Evolutionary conservation across 1,139 yeast species (phyloP).

Genomic region (Blastobotrys malaysiensis): DNA sequence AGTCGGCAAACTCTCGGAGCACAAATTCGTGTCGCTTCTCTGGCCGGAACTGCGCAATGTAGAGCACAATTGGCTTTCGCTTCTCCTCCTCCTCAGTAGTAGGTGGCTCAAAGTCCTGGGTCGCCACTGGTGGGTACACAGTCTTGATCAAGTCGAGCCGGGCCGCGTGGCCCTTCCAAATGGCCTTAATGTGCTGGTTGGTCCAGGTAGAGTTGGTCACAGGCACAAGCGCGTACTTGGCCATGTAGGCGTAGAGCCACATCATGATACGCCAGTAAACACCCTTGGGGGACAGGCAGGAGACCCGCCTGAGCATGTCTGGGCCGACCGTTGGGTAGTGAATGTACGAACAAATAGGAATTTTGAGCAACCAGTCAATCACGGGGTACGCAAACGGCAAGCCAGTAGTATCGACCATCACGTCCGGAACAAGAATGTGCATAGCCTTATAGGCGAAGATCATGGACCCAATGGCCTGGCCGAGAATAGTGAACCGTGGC

Average conservation of each 20-base stretch:
- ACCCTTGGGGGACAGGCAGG: conserved; percentile 39
- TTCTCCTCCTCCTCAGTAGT: conserved; percentile 23
- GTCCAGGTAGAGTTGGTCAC: conserved; percentile 94
- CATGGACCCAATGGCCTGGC: conserved; percentile 81
- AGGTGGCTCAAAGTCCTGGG: conserved; percentile 40
- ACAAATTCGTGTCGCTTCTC: conserved; percentile 85
- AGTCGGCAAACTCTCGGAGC: conserved; percentile 55
- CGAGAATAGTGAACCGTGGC: conserved; percentile 75
- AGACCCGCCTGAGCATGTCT: conserved; percentile 57
- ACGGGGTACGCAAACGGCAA: conserved; percentile 79
- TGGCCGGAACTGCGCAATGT: conserved; percentile 90
- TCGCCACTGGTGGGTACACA: conserved; percentile 85
- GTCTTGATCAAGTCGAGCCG: conserved; percentile 37
- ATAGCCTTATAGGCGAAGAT: conserved; percentile 68
- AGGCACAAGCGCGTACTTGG: conserved; percentile 65
- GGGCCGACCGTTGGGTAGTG: conserved; percentile 89
- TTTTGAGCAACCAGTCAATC: conserved; percentile 47
- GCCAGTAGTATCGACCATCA: conserved; percentile 95
- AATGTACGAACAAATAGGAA: conserved; percentile 82
- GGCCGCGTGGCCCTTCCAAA: conserved; percentile 47
- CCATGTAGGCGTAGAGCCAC: conserved; percentile 50
- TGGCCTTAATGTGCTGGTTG: conserved; percentile 55
- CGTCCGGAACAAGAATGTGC: conserved; percentile 67
- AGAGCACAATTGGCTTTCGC: conserved; percentile 58
- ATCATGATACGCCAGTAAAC: conserved; percentile 69